These are phyloP conservation scores for Tylopilus intermedius DNA, from an alignment of 768 basidiomycete species.

Conservation along the genomic window DNA sequence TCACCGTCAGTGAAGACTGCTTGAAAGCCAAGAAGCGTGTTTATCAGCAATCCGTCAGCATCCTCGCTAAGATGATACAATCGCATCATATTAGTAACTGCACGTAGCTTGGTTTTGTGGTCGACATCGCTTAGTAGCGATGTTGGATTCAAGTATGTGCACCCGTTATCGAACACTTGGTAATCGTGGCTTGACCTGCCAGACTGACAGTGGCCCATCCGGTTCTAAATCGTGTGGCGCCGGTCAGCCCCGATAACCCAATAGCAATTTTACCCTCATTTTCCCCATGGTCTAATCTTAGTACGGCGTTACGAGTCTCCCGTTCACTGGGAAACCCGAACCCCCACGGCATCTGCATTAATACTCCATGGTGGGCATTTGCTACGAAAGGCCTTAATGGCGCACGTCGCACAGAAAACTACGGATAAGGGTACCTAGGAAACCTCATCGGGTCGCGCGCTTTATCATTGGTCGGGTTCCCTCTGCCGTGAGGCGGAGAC, in stretches of 20 bases:
- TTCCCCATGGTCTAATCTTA: not conserved
- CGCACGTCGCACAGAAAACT: not conserved
- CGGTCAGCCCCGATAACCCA: constrained; percentile 7
- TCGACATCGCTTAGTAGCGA: not conserved
- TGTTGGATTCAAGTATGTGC: not conserved
- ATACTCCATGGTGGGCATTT: not conserved
- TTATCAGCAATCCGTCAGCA: not conserved
- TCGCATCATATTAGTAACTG: not conserved
- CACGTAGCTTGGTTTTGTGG: no score
- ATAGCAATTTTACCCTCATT: constrained; percentile 8
- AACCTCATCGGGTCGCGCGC: not conserved
- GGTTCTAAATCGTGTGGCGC: constrained; percentile 1
- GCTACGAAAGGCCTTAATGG: constrained; percentile 3
- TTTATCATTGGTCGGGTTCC: not conserved
- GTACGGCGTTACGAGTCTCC: not conserved
- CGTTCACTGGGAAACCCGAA: not conserved
- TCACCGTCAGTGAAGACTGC: not conserved
- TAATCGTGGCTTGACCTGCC: not conserved
- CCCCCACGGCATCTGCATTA: not conserved
- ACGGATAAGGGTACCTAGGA: not conserved
- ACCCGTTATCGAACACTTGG: not conserved
- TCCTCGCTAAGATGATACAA: not conserved
- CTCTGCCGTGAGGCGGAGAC: not conserved
- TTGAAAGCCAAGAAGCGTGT: not conserved
- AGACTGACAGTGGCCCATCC: not conserved